Conservation (phyloP, 2,329 filamentous ascomycete genomes). For the Pseudophaeomoniella oleicola region DNA sequence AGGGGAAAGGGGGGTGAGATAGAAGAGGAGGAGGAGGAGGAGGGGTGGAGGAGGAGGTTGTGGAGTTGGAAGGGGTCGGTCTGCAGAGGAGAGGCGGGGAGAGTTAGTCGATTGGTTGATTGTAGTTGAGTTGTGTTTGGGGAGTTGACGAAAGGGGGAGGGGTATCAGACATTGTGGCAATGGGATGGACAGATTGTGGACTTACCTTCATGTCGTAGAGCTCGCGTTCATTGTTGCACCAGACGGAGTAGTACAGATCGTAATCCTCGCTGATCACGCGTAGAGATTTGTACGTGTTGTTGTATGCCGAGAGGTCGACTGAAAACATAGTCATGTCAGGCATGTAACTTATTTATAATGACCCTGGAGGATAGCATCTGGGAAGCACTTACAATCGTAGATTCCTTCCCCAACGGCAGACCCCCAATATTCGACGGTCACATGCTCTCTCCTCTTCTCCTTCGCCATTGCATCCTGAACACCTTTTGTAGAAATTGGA, state of each 20-base stretch:
- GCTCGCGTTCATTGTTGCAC: constrained; percentile 18
- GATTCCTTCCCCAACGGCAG: constrained; percentile 16
- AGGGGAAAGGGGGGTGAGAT: constrained; percentile 4
- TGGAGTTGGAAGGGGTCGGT: not conserved
- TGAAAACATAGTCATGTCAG: too few relatives aligned
- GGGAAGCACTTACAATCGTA: too few relatives aligned
- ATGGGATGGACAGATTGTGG: too few relatives aligned
- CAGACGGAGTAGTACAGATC: constrained; percentile 25
- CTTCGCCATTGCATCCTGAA: constrained; percentile 9
- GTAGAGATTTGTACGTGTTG: constrained; percentile 23
- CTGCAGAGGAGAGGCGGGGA: not conserved
- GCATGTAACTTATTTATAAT: constrained; percentile 14
- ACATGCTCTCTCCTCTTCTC: constrained; percentile 33
- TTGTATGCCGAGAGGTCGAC: too few relatives aligned
- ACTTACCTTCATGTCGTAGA: not conserved
- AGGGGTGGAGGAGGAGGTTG: not conserved
- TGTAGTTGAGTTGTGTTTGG: not conserved
- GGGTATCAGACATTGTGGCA: not conserved
- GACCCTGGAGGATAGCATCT: too few relatives aligned
- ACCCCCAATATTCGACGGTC: constrained; percentile 42
- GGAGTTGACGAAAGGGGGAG: not conserved
- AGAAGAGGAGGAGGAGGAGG: not conserved
- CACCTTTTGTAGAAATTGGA: not conserved
- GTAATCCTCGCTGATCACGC: constrained; percentile 18
- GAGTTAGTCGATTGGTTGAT: not conserved